Evolutionary conservation across 2,329 filamentous ascomycete species (phyloP).

Genomic region (Emmonsiellopsis sp.): DNA sequence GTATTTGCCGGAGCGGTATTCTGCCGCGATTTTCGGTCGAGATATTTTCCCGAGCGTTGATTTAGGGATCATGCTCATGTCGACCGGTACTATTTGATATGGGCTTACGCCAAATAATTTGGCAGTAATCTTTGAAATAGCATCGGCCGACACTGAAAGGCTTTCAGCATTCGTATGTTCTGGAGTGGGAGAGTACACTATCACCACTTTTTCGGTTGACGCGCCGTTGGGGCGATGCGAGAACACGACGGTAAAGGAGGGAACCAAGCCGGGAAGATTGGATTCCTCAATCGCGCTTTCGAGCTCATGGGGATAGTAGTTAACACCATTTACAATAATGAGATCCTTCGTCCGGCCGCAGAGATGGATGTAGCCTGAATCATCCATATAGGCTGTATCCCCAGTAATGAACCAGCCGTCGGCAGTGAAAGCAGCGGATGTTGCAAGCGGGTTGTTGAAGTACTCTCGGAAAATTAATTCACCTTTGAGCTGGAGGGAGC

Average conservation of each 20-base stretch:
- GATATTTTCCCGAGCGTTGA: conserved; percentile 37
- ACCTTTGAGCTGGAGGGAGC: conserved; percentile 30
- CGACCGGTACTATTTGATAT: conserved; percentile 21
- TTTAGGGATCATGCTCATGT: conserved; percentile 19
- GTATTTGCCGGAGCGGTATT: conserved; percentile 22
- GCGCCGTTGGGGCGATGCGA: conserved; percentile 17
- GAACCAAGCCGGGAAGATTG: conserved; percentile 15
- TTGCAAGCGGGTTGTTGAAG: conserved; percentile 13
- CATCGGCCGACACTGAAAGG: conserved; percentile 12
- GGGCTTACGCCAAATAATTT: conserved; percentile 11
- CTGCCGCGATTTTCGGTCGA: conserved; percentile 24
- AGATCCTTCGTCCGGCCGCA: conserved; percentile 35
- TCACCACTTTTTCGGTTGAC: conserved; percentile 31
- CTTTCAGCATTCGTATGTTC: conserved; percentile 14
- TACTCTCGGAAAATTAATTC: conserved; percentile 20
- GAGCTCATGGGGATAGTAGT: conserved; percentile 30
- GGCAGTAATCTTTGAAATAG: conserved; percentile 14
- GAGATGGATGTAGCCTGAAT: conserved; percentile 28
- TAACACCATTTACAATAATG: conserved; percentile 42
- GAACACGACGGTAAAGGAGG: conserved; percentile 35
- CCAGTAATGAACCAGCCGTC: conserved; percentile 20
- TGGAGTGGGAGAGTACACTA: conserved; percentile 32
- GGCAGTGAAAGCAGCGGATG: conserved; percentile 10
- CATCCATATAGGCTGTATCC: conserved; percentile 23
- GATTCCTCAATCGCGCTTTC: conserved; percentile 32